Conservation (phyloP, 169 alveolate species). For the Sarcocystis neurona region DNA sequence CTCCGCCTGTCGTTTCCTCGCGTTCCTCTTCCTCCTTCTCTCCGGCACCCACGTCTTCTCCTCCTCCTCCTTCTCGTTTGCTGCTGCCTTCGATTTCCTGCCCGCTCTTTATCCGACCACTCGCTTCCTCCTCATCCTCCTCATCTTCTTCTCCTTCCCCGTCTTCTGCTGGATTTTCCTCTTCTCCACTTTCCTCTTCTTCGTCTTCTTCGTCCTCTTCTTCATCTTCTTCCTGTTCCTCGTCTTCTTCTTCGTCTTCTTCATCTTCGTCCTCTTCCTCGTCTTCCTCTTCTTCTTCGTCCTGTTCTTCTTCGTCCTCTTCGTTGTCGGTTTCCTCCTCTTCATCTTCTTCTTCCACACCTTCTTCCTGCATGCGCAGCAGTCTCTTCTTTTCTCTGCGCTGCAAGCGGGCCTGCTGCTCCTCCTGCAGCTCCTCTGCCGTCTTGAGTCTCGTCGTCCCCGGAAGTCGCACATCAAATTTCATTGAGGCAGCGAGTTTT, state of each 20-base stretch:
- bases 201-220: conserved; percentile 7
- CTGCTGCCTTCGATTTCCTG: no score
- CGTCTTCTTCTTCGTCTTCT: not conserved
- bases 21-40: not conserved
- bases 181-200: not conserved
- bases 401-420: not conserved
- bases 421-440: conserved; percentile 37
- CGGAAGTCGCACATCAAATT: conserved; percentile 34
- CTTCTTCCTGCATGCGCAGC: conserved; percentile 30
- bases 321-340: not conserved
- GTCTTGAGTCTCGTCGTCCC: conserved; percentile 35
- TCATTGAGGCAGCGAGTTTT: conserved; percentile 33
- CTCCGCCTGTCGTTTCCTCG: not conserved
- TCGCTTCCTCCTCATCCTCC: no score
- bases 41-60: no score
- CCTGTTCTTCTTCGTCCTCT: not conserved
- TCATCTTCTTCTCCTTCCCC: no score
- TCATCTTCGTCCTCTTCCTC: not conserved
- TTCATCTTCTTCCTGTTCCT: not conserved
- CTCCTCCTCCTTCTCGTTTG: no score
- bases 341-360: not conserved
- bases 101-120: no score
- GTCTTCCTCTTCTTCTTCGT: not conserved
- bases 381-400: conserved; percentile 38
- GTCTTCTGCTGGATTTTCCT: not conserved